Conservation (phyloP, 1,284 basidiomycete genomes). For the Cutaneotrichosporon mucoides region DNA sequence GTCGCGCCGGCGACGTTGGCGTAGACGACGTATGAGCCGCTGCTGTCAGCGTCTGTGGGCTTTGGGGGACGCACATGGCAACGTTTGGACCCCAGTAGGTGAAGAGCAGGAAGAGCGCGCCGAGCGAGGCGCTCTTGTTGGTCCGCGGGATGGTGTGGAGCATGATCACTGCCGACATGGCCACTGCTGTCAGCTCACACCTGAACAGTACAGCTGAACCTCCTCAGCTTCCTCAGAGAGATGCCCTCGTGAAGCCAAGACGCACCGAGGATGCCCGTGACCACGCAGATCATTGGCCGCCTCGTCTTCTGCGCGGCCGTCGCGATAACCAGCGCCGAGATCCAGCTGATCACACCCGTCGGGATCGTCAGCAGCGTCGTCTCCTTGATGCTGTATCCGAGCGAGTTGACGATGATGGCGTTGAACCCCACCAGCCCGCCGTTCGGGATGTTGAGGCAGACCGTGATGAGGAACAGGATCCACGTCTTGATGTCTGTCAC, state of each 20-base stretch:
- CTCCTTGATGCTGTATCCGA: slow-evolving; percentile 24
- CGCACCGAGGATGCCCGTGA: too few relatives aligned
- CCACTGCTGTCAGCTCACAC: too few relatives aligned
- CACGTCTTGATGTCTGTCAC: slow-evolving; percentile 19
- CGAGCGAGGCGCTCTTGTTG: slow-evolving; percentile 28
- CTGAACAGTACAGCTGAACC: slow-evolving; percentile 13
- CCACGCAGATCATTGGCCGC: slow-evolving; percentile 15
- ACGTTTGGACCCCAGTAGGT: slow-evolving; percentile 26
- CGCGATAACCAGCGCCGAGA: slow-evolving; percentile 26
- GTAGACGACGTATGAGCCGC: slow-evolving; percentile 19
- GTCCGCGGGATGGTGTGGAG: slow-evolving; percentile 24
- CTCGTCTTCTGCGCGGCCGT: slow-evolving; percentile 23
- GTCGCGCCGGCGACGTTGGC: slow-evolving; percentile 31
- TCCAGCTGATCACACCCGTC: slow-evolving; percentile 36
- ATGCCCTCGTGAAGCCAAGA: too few relatives aligned
- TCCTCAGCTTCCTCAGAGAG: too few relatives aligned
- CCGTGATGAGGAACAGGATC: slow-evolving; percentile 16
- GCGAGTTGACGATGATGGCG: slow-evolving; percentile 20
- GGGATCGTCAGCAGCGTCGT: slow-evolving; percentile 34
- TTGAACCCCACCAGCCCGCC: slow-evolving; percentile 23
- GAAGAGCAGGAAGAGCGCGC: slow-evolving; percentile 25
- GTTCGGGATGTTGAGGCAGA: slow-evolving; percentile 19
- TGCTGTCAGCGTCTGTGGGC: too few relatives aligned
- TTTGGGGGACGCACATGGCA: too few relatives aligned
- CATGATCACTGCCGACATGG: slow-evolving; percentile 13